Percentiles rank a stretch among this genome's conserved stretches.
phyloP scores from a whole-genome alignment of 495 filamentous ascomycete species.

The Friedmanniomyces endolithicus region DNA sequence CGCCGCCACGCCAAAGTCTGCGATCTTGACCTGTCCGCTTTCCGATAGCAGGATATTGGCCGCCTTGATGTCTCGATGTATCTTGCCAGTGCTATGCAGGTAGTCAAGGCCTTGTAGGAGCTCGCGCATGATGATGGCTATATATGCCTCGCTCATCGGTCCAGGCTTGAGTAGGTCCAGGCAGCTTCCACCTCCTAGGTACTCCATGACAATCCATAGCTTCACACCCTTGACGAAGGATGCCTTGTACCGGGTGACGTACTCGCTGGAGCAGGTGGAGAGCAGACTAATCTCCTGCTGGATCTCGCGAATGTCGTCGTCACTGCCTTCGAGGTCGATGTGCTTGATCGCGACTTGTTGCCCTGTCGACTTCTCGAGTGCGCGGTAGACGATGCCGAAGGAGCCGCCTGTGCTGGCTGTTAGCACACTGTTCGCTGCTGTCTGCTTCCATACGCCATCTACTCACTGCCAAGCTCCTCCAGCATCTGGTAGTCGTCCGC shows the following conservation, averaged over 20 bases:
- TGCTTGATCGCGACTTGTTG: constrained; percentile 88
- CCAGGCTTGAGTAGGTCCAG: constrained; percentile 86
- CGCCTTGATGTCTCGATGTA: constrained; percentile 88
- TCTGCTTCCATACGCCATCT: not conserved
- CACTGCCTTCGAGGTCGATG: constrained; percentile 95
- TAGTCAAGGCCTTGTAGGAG: constrained; percentile 84
- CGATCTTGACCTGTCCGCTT: constrained; percentile 86
- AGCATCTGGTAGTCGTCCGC: constrained; percentile 74
- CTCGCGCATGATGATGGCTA: constrained; percentile 85
- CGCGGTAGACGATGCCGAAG: constrained; percentile 22
- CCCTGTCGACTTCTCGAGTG: constrained; percentile 65
- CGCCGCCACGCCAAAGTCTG: constrained; percentile 94
- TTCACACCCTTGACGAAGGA: constrained; percentile 91
- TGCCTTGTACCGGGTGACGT: constrained; percentile 93
- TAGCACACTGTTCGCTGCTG: not conserved
- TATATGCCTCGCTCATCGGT: constrained; percentile 83
- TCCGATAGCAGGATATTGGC: constrained; percentile 46
- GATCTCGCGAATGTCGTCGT: constrained; percentile 98
- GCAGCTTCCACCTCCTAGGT: constrained; percentile 85
- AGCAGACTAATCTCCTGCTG: constrained; percentile 96
- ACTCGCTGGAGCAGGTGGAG: constrained; percentile 82
- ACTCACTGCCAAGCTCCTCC: constrained; percentile 85
- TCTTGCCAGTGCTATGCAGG: constrained; percentile 84
- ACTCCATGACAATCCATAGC: constrained; percentile 97
- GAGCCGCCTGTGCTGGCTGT: constrained; percentile 16